These are phyloP conservation scores for Diplogelasinospora grovesii DNA, from an alignment of 495 filamentous ascomycete genomes.

Conservation along the genomic window DNA sequence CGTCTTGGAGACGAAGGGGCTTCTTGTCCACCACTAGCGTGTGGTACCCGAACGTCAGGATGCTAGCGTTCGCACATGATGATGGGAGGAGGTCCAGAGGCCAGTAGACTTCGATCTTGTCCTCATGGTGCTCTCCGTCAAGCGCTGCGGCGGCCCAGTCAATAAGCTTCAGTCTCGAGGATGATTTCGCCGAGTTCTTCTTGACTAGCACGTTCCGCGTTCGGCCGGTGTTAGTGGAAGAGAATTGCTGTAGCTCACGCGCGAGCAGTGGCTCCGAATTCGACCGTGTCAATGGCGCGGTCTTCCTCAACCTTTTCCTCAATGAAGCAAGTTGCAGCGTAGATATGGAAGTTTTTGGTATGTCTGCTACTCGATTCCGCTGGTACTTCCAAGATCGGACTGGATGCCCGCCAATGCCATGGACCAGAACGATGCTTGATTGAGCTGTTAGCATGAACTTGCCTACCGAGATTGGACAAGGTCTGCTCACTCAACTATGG, in stretches of 20 bases:
- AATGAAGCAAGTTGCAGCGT: conserved; percentile 5
- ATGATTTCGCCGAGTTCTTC: conserved; percentile 20
- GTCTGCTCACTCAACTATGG: conserved; percentile 29
- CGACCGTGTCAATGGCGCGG: conserved; percentile 10
- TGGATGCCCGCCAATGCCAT: conserved; percentile 33
- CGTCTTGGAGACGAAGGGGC: conserved; percentile 22
- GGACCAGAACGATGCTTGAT: conserved; percentile 28
- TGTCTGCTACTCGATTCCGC: neutral
- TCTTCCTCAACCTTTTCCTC: conserved; percentile 14
- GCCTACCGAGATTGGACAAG: neutral
- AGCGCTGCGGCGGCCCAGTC: conserved; percentile 4
- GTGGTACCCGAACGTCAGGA: conserved; percentile 34
- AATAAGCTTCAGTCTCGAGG: conserved; percentile 11
- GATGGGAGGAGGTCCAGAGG: conserved; percentile 28
- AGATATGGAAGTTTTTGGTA: conserved; percentile 9
- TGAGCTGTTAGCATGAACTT: neutral
- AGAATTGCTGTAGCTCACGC: conserved; percentile 1
- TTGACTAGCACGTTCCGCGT: conserved; percentile 6
- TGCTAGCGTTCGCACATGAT: conserved; percentile 26
- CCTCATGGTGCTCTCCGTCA: too few relatives aligned
- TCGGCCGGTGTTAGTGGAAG: too few relatives aligned
- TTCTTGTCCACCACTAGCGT: conserved; percentile 21
- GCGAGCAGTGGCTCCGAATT: conserved; percentile 17
- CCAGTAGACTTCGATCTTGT: conserved; percentile 23
- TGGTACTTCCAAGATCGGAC: conserved; percentile 28